These are phyloP conservation scores for Cryphonectria nitschkei DNA, from an alignment of 2,329 filamentous ascomycete species.

Conservation along the genomic window DNA sequence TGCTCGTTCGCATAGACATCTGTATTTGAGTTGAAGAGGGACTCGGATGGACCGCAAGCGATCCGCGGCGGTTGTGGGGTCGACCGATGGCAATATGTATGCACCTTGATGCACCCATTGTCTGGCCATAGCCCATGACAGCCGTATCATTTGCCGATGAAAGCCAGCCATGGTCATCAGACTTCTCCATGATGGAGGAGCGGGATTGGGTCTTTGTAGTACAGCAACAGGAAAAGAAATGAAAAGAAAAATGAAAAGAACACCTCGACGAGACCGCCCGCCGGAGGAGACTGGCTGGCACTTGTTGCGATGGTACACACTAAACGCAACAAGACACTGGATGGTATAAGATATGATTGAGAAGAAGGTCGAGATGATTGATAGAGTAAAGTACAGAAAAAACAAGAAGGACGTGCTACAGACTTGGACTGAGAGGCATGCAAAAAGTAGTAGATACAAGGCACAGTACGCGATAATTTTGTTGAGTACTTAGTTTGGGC, in stretches of 20 bases:
- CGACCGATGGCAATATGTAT: constrained; percentile 17
- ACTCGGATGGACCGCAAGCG: neutral
- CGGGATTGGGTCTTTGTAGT: neutral
- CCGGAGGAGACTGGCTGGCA: neutral
- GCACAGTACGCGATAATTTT: neutral
- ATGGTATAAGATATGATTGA: neutral
- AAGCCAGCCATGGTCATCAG: constrained; percentile 6
- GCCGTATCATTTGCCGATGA: constrained; percentile 20
- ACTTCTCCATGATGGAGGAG: constrained; percentile 9
- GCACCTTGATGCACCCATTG: neutral
- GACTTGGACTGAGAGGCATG: neutral
- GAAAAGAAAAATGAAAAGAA: neutral
- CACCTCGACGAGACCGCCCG: neutral
- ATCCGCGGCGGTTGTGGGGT: constrained; percentile 11
- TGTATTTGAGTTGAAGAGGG: neutral
- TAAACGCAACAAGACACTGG: neutral
- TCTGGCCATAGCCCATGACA: constrained; percentile 16
- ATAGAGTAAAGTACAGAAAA: neutral
- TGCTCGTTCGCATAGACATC: neutral
- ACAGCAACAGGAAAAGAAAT: neutral
- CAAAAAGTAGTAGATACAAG: constrained; percentile 9
- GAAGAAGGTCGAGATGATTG: neutral
- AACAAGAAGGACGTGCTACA: neutral
- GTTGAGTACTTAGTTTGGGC: neutral
- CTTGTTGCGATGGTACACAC: neutral